phyloP scores from a whole-genome alignment of 73 alveolate genomes.

The Paramecium tetraurelia region DNA sequence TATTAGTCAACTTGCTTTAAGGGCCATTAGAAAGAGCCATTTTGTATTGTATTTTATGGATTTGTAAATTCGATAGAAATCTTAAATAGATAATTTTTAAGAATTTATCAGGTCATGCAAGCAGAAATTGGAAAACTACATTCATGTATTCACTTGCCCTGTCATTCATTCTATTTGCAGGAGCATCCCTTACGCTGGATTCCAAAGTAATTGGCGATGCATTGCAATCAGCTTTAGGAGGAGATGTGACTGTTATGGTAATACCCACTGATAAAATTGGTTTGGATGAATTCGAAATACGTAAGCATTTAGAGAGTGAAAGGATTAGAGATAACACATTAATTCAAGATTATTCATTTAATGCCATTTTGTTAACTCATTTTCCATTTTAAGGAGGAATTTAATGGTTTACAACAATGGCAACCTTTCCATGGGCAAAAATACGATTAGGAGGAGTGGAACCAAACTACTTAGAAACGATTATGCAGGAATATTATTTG shows the following conservation, averaged over 20 bases:
- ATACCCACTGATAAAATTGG: conserved; percentile 59
- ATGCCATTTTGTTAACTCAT: background rate
- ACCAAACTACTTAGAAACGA: conserved; percentile 61
- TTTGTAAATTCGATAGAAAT: conserved; percentile 76
- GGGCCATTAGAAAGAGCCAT: conserved; percentile 72
- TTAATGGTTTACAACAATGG: conserved; percentile 31
- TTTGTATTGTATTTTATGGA: conserved; percentile 60
- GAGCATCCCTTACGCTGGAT: conserved; percentile 81
- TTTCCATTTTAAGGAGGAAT: background rate
- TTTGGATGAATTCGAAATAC: conserved; percentile 74
- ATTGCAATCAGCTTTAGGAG: conserved; percentile 69
- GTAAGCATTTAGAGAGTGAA: conserved; percentile 47
- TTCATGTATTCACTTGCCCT: conserved; percentile 90
- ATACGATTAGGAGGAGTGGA: conserved; percentile 51
- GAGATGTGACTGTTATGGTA: conserved; percentile 74
- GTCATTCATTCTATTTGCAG: conserved; percentile 90
- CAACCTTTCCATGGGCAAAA: conserved; percentile 51
- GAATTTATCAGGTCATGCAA: conserved; percentile 89
- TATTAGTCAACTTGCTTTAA: conserved; percentile 71
- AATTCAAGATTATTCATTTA: conserved; percentile 53
- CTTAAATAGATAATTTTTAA: conserved; percentile 77
- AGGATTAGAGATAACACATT: conserved; percentile 4
- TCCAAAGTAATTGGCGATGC: conserved; percentile 70
- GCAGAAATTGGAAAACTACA: conserved; percentile 91
- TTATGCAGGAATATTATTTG: conserved; percentile 63